Conservation (phyloP, 441 rosid species). For the Corymbia citriodora region DNA sequence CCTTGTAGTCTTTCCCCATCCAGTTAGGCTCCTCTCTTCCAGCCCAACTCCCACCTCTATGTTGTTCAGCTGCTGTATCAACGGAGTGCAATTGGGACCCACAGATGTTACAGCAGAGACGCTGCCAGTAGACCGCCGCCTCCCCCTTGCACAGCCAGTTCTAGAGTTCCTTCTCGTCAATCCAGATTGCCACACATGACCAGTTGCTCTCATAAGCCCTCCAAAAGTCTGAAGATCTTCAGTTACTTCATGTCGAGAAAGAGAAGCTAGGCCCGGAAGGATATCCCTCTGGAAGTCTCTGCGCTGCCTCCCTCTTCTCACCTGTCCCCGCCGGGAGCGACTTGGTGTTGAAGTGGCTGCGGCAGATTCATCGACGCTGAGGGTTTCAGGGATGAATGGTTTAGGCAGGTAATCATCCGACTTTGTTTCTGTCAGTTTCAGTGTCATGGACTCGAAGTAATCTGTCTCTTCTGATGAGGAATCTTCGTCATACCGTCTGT, state of each 20-base stretch:
- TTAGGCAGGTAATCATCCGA: slow-evolving; percentile 80
- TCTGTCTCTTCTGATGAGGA: slow-evolving; percentile 54
- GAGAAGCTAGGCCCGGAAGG: slow-evolving; percentile 87
- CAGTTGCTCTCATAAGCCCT: slow-evolving; percentile 79
- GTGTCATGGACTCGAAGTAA: slow-evolving; percentile 81
- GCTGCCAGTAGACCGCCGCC: slow-evolving; percentile 39
- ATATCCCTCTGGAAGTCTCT: slow-evolving; percentile 99
- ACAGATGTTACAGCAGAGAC: slow-evolving; percentile 26
- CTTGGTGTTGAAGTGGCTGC: slow-evolving; percentile 23
- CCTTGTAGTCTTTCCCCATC: slow-evolving; percentile 95
- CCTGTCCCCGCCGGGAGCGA: slow-evolving; percentile 69
- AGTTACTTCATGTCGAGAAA: slow-evolving; percentile 85
- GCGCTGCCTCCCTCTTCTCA: slow-evolving; percentile 88
- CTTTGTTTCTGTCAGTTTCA: slow-evolving; percentile 51
- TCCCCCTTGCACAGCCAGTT: slow-evolving; percentile 67
- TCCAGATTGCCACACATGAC: slow-evolving; percentile 66
- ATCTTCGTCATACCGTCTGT: slow-evolving; percentile 27
- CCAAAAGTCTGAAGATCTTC: slow-evolving; percentile 94
- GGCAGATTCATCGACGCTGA: slow-evolving; percentile 48
- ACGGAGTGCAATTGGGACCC: slow-evolving; percentile 29
- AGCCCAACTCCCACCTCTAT: slow-evolving; percentile 42
- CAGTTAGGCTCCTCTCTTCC: slow-evolving; percentile 78
- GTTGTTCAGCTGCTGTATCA: slow-evolving; percentile 47
- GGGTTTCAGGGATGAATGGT: slow-evolving; percentile 60
- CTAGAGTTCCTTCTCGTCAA: slow-evolving; percentile 68